phyloP scores from a whole-genome alignment of 2,329 filamentous ascomycete species.

The Thielaviopsis euricoi region DNA sequence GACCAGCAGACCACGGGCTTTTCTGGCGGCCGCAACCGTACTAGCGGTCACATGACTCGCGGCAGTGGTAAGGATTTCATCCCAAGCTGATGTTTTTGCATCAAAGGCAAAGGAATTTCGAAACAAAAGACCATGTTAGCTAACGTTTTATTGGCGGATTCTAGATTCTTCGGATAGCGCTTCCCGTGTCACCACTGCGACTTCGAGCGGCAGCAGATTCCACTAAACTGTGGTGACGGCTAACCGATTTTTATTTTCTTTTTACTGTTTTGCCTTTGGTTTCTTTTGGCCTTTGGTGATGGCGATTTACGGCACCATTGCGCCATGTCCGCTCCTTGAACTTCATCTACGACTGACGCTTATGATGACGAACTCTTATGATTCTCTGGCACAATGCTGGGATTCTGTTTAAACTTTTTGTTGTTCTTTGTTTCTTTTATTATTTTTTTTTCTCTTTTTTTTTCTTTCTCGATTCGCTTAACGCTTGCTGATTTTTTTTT shows the following conservation, averaged over 20 bases:
- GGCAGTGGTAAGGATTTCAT: slow-evolving; percentile 35
- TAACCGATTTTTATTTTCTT: not conserved
- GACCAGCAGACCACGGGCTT: slow-evolving; percentile 36
- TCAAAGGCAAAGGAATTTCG: too few relatives aligned
- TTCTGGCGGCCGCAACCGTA: slow-evolving; percentile 30
- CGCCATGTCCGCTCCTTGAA: slow-evolving; percentile 6
- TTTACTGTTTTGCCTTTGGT: not conserved
- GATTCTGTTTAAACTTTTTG: not conserved
- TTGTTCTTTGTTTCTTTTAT: slow-evolving; percentile 5
- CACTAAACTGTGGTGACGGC: slow-evolving; percentile 1
- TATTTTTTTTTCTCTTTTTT: not conserved
- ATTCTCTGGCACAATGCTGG: slow-evolving; percentile 2
- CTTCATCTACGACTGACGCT: slow-evolving; percentile 9
- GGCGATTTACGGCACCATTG: not conserved
- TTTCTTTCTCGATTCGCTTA: not conserved
- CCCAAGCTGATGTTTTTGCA: too few relatives aligned
- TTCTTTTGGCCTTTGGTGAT: not conserved
- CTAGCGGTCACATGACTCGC: slow-evolving; percentile 44
- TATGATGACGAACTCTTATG: slow-evolving; percentile 8
- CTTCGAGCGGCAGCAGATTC: slow-evolving; percentile 16
- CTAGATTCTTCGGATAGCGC: slow-evolving; percentile 28
- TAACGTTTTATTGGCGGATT: not conserved
- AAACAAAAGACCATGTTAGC: too few relatives aligned
- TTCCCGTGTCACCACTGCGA: slow-evolving; percentile 22
- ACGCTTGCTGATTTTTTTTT: not conserved